Evolutionary conservation across 2,329 filamentous ascomycete genomes (phyloP).

Genomic region (Neofusicoccum umdonicola): DNA sequence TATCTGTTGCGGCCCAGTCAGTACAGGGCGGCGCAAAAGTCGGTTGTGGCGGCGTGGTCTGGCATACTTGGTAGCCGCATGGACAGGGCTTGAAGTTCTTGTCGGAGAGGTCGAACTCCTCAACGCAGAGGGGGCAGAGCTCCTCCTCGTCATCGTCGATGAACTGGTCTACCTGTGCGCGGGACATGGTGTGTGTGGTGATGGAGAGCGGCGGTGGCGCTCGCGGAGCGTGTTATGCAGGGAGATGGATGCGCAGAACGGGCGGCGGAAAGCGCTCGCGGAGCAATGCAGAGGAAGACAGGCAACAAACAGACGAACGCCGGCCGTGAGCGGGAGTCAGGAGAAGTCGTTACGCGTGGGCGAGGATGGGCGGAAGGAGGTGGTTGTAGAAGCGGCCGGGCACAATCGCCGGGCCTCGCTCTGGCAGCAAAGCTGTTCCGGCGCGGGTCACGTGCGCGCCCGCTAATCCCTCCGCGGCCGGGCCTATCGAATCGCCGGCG

Average conservation of each 20-base stretch:
- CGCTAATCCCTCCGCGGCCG: constrained; percentile 1
- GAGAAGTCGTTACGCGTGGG: constrained; percentile 12
- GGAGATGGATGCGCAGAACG: not conserved
- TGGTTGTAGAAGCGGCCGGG: constrained; percentile 12
- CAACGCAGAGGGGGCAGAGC: constrained; percentile 89
- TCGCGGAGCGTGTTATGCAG: constrained; percentile 14
- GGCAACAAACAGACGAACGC: constrained; percentile 16
- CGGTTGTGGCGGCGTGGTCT: constrained; percentile 9
- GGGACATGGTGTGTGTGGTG: constrained; percentile 42
- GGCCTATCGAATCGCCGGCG: constrained; percentile 7
- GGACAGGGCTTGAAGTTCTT: constrained; percentile 96
- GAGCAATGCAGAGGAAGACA: not conserved
- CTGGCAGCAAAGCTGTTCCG: not conserved
- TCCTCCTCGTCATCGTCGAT: constrained; percentile 54
- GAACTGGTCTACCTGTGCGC: constrained; percentile 51
- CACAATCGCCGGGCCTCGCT: not conserved
- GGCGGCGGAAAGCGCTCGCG: not conserved
- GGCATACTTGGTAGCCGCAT: constrained; percentile 89
- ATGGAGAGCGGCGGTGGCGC: constrained; percentile 17
- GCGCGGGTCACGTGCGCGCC: not conserved
- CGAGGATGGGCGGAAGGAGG: constrained; percentile 16
- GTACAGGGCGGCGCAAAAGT: constrained; percentile 3
- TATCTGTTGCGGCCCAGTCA: constrained; percentile 58
- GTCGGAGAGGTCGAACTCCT: constrained; percentile 97
- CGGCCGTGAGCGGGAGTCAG: constrained; percentile 14